These are phyloP conservation scores for Chlamydomonas incerta DNA, from an alignment of 139 green algal species.

Conservation along the genomic window DNA sequence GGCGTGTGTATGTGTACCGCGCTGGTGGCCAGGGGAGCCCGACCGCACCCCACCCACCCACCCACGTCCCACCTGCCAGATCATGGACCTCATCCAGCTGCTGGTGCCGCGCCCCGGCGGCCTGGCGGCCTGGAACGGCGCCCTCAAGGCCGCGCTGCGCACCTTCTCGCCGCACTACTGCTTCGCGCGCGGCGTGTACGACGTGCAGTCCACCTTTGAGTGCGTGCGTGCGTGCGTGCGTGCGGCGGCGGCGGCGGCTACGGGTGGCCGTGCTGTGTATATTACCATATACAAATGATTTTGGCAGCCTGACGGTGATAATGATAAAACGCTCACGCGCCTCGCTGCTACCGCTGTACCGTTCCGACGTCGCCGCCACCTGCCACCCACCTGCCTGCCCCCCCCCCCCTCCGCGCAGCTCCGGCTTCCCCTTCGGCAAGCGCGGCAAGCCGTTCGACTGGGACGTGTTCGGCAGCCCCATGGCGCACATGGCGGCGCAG, in stretches of 20 bases:
- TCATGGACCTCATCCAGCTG: slow-evolving; percentile 63
- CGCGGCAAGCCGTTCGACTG: slow-evolving; percentile 60
- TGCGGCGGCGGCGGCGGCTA: no score
- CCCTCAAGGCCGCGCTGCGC: slow-evolving; percentile 57
- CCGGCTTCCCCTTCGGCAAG: slow-evolving; percentile 1
- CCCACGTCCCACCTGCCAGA: slow-evolving; percentile 17
- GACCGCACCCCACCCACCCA: neutral
- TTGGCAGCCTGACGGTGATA: no score
- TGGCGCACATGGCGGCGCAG: slow-evolving; percentile 56
- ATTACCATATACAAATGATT: neutral
- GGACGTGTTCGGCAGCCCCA: slow-evolving; percentile 48
- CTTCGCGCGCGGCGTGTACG: slow-evolving; percentile 64
- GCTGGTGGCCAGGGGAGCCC: no score
- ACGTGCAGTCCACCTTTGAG: slow-evolving; percentile 36
- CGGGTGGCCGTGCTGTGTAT: no score
- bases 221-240: neutral
- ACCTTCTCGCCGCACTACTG: slow-evolving; percentile 75
- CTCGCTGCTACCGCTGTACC: no score
- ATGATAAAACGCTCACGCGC: neutral
- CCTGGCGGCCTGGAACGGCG: slow-evolving; percentile 37
- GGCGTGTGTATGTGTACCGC: no score
- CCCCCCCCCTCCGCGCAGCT: neutral
- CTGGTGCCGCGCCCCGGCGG: slow-evolving; percentile 38
- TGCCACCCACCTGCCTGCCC: no score
- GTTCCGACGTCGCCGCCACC: no score